Percentiles rank a stretch among this genome's conserved stretches.
Conservation (phyloP, 2,329 filamentous ascomycete species). For the Penicillium occitanis region DNA sequence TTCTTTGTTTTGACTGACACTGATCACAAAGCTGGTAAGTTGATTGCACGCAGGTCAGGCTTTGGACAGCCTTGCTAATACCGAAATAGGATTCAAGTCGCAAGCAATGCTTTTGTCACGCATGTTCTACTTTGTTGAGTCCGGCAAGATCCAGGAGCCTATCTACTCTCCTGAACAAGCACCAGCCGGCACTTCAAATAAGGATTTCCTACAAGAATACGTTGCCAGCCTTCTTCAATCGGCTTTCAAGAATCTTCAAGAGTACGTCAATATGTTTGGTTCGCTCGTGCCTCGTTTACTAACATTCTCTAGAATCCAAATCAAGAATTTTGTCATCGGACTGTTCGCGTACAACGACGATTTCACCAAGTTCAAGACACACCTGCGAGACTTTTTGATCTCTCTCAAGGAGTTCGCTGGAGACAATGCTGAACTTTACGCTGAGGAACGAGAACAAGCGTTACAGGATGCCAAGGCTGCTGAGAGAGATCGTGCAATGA, state of each 20-base stretch:
- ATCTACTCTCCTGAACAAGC: slow-evolving; percentile 86
- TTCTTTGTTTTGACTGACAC: slow-evolving; percentile 98
- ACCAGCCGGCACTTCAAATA: slow-evolving; percentile 78
- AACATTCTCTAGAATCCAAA: slow-evolving; percentile 65
- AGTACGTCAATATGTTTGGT: slow-evolving; percentile 57
- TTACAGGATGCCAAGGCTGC: slow-evolving; percentile 80
- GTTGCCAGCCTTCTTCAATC: slow-evolving; percentile 80
- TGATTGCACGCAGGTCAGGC: not conserved
- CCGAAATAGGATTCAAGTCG: slow-evolving; percentile 74
- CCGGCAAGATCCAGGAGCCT: slow-evolving; percentile 86
- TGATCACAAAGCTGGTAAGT: slow-evolving; percentile 84
- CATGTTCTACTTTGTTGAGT: slow-evolving; percentile 93
- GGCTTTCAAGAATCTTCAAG: slow-evolving; percentile 89
- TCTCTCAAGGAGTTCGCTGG: slow-evolving; percentile 95
- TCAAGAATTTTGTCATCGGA: slow-evolving; percentile 83
- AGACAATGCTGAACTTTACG: slow-evolving; percentile 90
- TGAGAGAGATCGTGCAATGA: slow-evolving; percentile 87
- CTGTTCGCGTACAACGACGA: slow-evolving; percentile 86
- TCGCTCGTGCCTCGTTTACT: slow-evolving; percentile 3
- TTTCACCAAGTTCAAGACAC: slow-evolving; percentile 91
- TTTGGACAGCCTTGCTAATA: slow-evolving; percentile 7
- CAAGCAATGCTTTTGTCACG: slow-evolving; percentile 90
- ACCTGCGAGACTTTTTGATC: slow-evolving; percentile 94
- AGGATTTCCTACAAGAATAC: slow-evolving; percentile 85
- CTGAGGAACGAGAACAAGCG: slow-evolving; percentile 91